Evolutionary conservation across 768 basidiomycete species (phyloP).

Genomic region (Podaxis pistillaris): DNA sequence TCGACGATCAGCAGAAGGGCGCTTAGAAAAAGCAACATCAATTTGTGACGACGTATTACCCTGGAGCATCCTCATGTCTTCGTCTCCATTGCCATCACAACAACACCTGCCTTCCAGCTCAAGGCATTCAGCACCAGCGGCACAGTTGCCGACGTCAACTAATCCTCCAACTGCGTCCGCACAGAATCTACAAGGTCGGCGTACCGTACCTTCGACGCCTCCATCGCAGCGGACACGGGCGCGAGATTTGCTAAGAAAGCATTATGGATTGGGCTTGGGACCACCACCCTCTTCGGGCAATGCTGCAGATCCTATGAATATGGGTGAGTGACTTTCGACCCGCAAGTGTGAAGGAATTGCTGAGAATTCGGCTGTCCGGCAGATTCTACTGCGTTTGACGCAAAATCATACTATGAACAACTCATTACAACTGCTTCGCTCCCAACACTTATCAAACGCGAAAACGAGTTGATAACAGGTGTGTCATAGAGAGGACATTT

Average conservation of each 20-base stretch:
- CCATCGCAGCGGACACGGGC: conserved; percentile 43
- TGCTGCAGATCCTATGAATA: conserved; percentile 74
- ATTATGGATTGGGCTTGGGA: conserved; percentile 82
- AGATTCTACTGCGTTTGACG: conserved; percentile 85
- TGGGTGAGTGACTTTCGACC: conserved; percentile 45
- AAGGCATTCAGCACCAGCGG: conserved; percentile 11
- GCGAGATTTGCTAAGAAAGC: conserved; percentile 76
- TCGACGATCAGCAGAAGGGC: background rate
- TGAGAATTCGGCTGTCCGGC: background rate
- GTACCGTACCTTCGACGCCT: conserved; percentile 5
- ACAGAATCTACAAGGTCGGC: background rate
- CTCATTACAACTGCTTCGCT: conserved; percentile 80
- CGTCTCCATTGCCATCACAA: conserved; percentile 2
- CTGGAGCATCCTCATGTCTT: background rate
- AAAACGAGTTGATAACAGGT: conserved; percentile 82
- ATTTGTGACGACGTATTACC: background rate
- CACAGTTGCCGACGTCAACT: conserved; percentile 15
- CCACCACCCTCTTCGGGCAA: conserved; percentile 57
- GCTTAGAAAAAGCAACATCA: background rate
- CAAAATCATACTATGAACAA: conserved; percentile 82
- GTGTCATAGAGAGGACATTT: background rate
- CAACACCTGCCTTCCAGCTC: background rate
- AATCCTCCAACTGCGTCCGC: background rate
- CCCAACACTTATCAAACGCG: conserved; percentile 67
- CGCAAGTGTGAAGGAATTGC: background rate